Conservation (phyloP, 768 basidiomycete species). For the Coprinellus micaceus region DNA sequence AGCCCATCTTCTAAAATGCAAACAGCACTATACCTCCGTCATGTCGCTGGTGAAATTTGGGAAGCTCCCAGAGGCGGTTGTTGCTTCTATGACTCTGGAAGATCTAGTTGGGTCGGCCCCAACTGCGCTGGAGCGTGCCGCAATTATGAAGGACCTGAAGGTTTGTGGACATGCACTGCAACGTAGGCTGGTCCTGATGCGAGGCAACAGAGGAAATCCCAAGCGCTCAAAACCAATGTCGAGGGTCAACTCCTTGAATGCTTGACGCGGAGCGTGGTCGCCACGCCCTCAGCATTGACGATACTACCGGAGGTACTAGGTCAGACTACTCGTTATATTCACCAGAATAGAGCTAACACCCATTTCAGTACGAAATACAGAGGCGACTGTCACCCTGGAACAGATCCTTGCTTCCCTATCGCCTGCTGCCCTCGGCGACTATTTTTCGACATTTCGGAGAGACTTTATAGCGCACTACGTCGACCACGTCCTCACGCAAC, state of each 20-base stretch:
- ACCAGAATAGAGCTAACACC: no score
- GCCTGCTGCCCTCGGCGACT: conserved; percentile 46
- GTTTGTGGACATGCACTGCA: conserved; percentile 34
- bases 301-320: conserved; percentile 52
- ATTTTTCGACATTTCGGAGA: conserved; percentile 60
- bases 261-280: conserved; percentile 53
- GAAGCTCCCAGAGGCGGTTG: conserved; percentile 60
- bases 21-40: conserved; percentile 42
- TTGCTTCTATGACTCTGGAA: conserved; percentile 40
- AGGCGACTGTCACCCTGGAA: conserved; percentile 46
- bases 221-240: conserved; percentile 50
- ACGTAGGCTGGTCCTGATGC: neutral
- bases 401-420: conserved; percentile 60
- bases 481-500: conserved; percentile 53
- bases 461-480: conserved; percentile 60
- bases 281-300: conserved; percentile 46
- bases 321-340: conserved; percentile 18
- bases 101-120: conserved; percentile 46
- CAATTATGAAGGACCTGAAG: conserved; percentile 54
- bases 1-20: conserved; percentile 52
- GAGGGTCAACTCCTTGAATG: conserved; percentile 74
- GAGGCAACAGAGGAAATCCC: conserved; percentile 48
- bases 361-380: conserved; percentile 58
- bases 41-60: conserved; percentile 49
- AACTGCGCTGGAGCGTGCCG: conserved; percentile 44